Conservation (phyloP, 192 early-diverging fungal genomes). For the Coemansia sp. region DNA sequence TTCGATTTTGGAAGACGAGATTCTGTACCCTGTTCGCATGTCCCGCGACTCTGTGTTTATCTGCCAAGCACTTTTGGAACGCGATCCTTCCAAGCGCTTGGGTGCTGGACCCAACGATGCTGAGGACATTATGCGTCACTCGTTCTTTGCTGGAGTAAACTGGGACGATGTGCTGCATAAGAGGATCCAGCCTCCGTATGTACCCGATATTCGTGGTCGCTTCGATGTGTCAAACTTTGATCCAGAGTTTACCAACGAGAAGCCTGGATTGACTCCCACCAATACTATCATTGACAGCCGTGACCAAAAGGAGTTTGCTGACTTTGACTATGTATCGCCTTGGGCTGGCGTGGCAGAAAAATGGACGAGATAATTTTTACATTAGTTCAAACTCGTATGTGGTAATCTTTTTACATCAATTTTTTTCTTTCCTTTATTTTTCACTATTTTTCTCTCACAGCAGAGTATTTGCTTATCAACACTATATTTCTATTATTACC, state of each 20-base stretch:
- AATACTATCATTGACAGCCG: slow-evolving; percentile 71
- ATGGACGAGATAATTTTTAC: slow-evolving; percentile 34
- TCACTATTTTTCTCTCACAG: neutral
- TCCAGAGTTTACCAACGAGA: slow-evolving; percentile 94
- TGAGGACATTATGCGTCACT: slow-evolving; percentile 90
- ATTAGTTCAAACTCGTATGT: too few species aligned
- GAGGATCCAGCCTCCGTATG: slow-evolving; percentile 84
- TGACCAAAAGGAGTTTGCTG: slow-evolving; percentile 92
- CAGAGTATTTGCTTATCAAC: too few species aligned
- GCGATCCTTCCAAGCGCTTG: slow-evolving; percentile 82
- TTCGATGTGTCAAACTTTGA: slow-evolving; percentile 98
- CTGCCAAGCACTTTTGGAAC: slow-evolving; percentile 83
- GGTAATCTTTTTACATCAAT: too few species aligned
- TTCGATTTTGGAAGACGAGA: slow-evolving; percentile 94
- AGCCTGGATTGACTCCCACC: slow-evolving; percentile 88
- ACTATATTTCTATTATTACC: too few species aligned
- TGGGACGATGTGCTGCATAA: slow-evolving; percentile 96
- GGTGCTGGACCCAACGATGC: slow-evolving; percentile 81
- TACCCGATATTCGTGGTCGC: slow-evolving; percentile 70
- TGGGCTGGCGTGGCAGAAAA: slow-evolving; percentile 66
- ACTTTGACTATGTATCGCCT: slow-evolving; percentile 90
- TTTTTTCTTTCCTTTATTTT: neutral
- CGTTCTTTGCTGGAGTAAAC: slow-evolving; percentile 91
- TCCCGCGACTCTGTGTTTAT: slow-evolving; percentile 88
- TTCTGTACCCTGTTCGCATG: slow-evolving; percentile 93